A percentile compares a stretch with the other conserved stretches of the same genome.
These are phyloP conservation scores for Coemansia sp. DNA, from an alignment of 192 early-diverging fungal species.

Conservation along the genomic window DNA sequence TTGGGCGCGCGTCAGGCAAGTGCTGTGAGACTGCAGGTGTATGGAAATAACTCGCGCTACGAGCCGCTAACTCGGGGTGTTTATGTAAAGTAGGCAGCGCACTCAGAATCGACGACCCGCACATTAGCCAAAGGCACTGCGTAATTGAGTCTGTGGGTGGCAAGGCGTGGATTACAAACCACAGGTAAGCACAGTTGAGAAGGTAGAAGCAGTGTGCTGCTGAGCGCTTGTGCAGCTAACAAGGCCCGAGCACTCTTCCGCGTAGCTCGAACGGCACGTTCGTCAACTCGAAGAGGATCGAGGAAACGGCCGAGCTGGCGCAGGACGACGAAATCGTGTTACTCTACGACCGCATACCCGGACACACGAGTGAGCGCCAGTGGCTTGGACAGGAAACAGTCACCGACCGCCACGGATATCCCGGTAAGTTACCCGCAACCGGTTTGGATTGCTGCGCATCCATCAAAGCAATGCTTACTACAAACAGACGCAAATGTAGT, in stretches of 20 bases:
- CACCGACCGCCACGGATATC: slow-evolving; percentile 24
- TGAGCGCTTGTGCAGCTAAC: too few species aligned
- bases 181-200: slow-evolving; percentile 10
- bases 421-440: slow-evolving; percentile 3
- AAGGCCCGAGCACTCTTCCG: neutral
- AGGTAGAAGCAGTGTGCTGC: too few species aligned
- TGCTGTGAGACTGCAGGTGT: neutral
- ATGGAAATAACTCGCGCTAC: too few species aligned
- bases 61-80: neutral
- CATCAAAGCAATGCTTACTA: neutral
- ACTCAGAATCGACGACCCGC: slow-evolving; percentile 22
- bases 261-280: slow-evolving; percentile 35
- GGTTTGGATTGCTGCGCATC: too few species aligned
- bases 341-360: slow-evolving; percentile 23
- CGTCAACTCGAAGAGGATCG: slow-evolving; percentile 24
- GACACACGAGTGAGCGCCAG: neutral
- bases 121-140: slow-evolving; percentile 40
- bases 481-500: slow-evolving; percentile 1
- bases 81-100: slow-evolving; percentile 19
- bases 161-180: slow-evolving; percentile 16
- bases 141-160: slow-evolving; percentile 5
- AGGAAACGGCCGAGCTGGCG: slow-evolving; percentile 7
- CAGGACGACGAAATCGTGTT: slow-evolving; percentile 35
- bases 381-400: slow-evolving; percentile 25
- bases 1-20: slow-evolving; percentile 34